A percentile compares a stretch with the other conserved stretches of the same genome.
Evolutionary conservation across 2,329 filamentous ascomycete species (phyloP).

Genomic region (Sporothrix curviconia): DNA sequence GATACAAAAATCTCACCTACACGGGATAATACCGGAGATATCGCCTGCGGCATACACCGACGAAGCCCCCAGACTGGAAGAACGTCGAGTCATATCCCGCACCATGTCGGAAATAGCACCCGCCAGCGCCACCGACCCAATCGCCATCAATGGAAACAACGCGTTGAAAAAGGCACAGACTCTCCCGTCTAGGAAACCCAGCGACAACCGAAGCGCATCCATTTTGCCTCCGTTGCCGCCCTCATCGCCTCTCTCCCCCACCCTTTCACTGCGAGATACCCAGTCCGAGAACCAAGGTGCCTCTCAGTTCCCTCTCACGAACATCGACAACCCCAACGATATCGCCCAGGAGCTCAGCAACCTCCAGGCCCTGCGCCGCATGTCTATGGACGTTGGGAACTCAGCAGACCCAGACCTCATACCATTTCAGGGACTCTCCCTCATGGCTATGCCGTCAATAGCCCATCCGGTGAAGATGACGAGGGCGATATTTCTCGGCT

Average conservation of each 20-base stretch:
- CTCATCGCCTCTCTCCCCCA: slow-evolving; percentile 44
- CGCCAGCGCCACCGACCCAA: slow-evolving; percentile 18
- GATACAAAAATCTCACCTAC: slow-evolving; percentile 29
- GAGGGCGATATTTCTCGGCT: slow-evolving; percentile 83
- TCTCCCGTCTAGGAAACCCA: slow-evolving; percentile 33
- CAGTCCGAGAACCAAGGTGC: slow-evolving; percentile 46
- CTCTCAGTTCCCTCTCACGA: slow-evolving; percentile 76
- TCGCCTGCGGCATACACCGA: slow-evolving; percentile 21
- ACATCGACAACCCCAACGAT: slow-evolving; percentile 82
- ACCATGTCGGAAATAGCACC: slow-evolving; percentile 41
- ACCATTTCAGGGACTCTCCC: slow-evolving; percentile 57
- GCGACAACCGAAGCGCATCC: slow-evolving; percentile 33
- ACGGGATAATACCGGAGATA: neutral
- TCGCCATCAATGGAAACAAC: slow-evolving; percentile 27
- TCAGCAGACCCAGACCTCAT: slow-evolving; percentile 67
- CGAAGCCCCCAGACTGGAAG: slow-evolving; percentile 24
- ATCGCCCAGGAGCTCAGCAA: slow-evolving; percentile 91
- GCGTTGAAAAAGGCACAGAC: slow-evolving; percentile 39
- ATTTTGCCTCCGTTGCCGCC: slow-evolving; percentile 30
- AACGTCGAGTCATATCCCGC: slow-evolving; percentile 37
- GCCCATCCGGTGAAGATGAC: slow-evolving; percentile 69
- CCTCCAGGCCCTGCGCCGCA: slow-evolving; percentile 77
- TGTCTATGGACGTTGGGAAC: slow-evolving; percentile 90
- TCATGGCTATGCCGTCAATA: slow-evolving; percentile 64
- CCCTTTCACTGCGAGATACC: slow-evolving; percentile 46